Evolutionary conservation across 192 early-diverging fungal species (phyloP), one percentile per base, ranked within the genome.

Genomic region (Entomortierella chlamydospora): DNA sequence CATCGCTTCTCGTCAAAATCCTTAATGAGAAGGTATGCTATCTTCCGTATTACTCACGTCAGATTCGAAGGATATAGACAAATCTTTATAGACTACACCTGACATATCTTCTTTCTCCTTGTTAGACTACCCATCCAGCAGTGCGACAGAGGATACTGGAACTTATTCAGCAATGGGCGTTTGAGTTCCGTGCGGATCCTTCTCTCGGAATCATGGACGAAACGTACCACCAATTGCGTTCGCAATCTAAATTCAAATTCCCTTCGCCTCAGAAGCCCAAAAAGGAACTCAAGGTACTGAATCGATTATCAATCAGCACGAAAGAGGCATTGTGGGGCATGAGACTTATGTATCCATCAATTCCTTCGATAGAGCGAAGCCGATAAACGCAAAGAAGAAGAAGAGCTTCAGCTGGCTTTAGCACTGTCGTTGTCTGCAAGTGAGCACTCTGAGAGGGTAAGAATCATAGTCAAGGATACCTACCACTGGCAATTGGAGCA

Each of bases 321-420:
- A 37, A 37, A 7, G 34, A 37, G 34, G 10, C 10, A 4, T 37
- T 10, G 34, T 7, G 4, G 34, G 34, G 10, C 34, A 37, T 37
- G 34, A 7, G 34, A 37, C 34, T 10, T 10, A 37, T 37, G 10
- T 37, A 37, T 37, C 28, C 49, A 12, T 50, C n/a, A 2, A 18
- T 30, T 37, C 10, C 34, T 7, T 10, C 4, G 10, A 34, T 70
- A 88, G 81, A 87, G 83, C 47, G 90, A 95, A 39, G 62, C 90
- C n/a, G 93, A 94, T 45, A 93, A 91, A 63, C 91, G 95, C 68
- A 95, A 97, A 66, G 97, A 99, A 78, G 95, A 97, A 66, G 97
- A 99, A 26, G 95, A 99, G 42, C 72, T 97, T 53, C 93, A 99
- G 82, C 76, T 97, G 52, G 97, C 97, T 23, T 66, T 99, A 73